phyloP scores from a whole-genome alignment of 805 yeast species.

The Metschnikowia borealis region DNA sequence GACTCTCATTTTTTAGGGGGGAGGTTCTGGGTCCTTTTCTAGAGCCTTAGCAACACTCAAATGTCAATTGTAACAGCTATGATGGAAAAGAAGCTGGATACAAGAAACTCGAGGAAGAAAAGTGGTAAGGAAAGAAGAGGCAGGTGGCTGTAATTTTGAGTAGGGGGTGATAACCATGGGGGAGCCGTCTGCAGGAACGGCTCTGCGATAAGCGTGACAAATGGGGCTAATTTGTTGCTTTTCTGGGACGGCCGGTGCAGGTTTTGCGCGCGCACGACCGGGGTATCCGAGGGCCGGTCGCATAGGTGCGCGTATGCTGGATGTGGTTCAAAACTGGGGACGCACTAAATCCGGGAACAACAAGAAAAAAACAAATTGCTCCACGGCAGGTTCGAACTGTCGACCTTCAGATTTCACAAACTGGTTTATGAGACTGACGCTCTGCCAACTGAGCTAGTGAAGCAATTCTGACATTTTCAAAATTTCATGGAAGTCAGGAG shows the following conservation, averaged over 20 bases:
- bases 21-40: not conserved
- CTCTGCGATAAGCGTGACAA: constrained; percentile 4
- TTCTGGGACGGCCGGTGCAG: not conserved
- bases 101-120: not conserved
- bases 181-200: constrained; percentile 4
- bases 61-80: not conserved
- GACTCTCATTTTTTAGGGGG: constrained; percentile 6
- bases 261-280: constrained; percentile 1
- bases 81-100: not conserved
- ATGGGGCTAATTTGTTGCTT: not conserved
- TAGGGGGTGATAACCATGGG: not conserved
- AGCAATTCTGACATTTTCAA: not conserved
- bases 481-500: too few species aligned
- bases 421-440: constrained; percentile 1
- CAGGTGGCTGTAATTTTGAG: not conserved
- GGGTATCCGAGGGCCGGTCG: not conserved
- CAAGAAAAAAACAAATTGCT: constrained; percentile 22
- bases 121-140: not conserved
- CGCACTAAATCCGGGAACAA: not conserved
- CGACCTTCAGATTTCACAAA: constrained; percentile 40
- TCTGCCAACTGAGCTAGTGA: constrained; percentile 6
- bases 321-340: constrained; percentile 30
- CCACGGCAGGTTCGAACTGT: constrained; percentile 47
- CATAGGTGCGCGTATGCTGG: not conserved
- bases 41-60: not conserved